phyloP scores from a whole-genome alignment of 1,139 yeast genomes.

The Debaryomyces psychrophilus region DNA sequence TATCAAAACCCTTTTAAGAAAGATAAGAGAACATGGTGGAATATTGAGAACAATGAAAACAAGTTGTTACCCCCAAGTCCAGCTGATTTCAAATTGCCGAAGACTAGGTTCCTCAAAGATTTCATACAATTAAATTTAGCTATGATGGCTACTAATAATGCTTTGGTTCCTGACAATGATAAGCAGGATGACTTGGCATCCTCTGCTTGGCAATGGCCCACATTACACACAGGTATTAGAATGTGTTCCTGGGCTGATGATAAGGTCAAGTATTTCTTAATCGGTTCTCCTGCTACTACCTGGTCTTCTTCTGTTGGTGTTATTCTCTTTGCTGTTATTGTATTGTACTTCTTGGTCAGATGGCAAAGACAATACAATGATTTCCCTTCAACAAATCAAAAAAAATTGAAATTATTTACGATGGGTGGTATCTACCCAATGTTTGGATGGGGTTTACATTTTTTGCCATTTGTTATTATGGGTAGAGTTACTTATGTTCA shows the following conservation, averaged over 20 bases:
- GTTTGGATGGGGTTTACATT: conserved; percentile 95
- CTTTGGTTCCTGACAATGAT: conserved; percentile 88
- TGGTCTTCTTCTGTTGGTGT: conserved; percentile 87
- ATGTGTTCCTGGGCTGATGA: conserved; percentile 93
- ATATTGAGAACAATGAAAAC: conserved; percentile 84
- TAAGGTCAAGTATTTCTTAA: conserved; percentile 77
- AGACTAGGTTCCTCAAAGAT: conserved; percentile 82
- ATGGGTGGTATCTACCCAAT: conserved; percentile 92
- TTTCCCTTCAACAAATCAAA: conserved; percentile 47
- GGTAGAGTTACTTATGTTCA: conserved; percentile 97
- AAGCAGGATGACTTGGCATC: conserved; percentile 92
- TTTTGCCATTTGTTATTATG: conserved; percentile 87
- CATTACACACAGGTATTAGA: conserved; percentile 87
- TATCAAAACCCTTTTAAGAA: conserved; percentile 72
- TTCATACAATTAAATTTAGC: conserved; percentile 92
- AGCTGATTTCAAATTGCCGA: conserved; percentile 75
- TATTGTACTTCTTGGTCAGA: conserved; percentile 66
- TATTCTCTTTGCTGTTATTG: conserved; percentile 57
- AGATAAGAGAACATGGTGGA: conserved; percentile 99
- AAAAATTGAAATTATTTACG: conserved; percentile 38
- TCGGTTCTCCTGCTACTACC: conserved; percentile 93
- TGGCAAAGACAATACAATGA: conserved; percentile 93
- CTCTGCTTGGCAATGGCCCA: conserved; percentile 98
- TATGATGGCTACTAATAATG: conserved; percentile 99
- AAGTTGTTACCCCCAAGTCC: conserved; percentile 73